These are phyloP conservation scores for Mucor plumbeus DNA, from an alignment of 371 early-diverging fungal species.

Conservation along the genomic window DNA sequence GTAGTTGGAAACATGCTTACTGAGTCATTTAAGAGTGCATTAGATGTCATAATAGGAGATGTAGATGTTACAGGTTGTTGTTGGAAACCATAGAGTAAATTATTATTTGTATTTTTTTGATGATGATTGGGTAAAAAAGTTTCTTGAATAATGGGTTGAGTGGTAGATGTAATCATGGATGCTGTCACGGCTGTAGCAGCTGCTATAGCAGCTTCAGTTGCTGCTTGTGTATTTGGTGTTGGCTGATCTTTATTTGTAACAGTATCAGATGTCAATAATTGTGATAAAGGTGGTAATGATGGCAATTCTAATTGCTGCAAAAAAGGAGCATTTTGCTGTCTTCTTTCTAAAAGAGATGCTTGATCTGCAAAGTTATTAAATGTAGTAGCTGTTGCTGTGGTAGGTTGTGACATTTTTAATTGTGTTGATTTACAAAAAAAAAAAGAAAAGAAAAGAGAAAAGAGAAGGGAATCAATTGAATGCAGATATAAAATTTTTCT, in stretches of 20 bases:
- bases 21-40: background rate
- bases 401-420: background rate
- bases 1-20: background rate
- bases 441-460: slow-evolving; percentile 3
- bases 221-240: background rate
- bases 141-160: slow-evolving; percentile 24
- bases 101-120: background rate
- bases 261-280: slow-evolving; percentile 29
- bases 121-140: slow-evolving; percentile 20
- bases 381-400: background rate
- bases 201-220: slow-evolving; percentile 20
- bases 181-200: slow-evolving; percentile 19
- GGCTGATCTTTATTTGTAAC: slow-evolving; percentile 3
- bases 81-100: slow-evolving; percentile 5
- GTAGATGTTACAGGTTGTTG: background rate
- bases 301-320: slow-evolving; percentile 41
- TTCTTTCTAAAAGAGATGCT: slow-evolving; percentile 35
- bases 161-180: slow-evolving; percentile 21
- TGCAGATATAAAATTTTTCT: background rate
- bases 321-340: slow-evolving; percentile 41
- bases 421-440: background rate
- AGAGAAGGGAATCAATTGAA: slow-evolving; percentile 2
- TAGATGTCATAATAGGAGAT: background rate
- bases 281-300: slow-evolving; percentile 41
- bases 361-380: background rate